Percentiles rank a stretch among this genome's conserved stretches.
Conservation (phyloP, 495 filamentous ascomycete species). For the Hyaloscypha hepaticicola region DNA sequence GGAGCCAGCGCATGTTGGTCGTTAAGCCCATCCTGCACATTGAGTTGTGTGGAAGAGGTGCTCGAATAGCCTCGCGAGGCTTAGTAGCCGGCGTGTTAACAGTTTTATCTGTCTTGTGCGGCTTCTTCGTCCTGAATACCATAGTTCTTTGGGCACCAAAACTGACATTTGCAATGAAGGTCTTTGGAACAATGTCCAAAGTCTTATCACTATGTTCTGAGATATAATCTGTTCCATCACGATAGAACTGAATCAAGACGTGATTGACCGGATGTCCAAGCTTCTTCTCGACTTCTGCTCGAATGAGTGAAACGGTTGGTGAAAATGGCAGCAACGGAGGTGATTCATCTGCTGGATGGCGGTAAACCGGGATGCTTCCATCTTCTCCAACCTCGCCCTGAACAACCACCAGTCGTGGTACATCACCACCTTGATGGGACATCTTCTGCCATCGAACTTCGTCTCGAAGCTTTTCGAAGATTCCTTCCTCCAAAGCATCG, state of each 20-base stretch:
- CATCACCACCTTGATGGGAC: constrained; percentile 88
- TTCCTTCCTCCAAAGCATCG: constrained; percentile 45
- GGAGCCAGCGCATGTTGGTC: constrained; percentile 86
- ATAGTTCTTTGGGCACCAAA: constrained; percentile 90
- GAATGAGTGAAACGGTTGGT: constrained; percentile 64
- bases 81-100: constrained; percentile 20
- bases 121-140: constrained; percentile 82
- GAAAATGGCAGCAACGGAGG: constrained; percentile 77
- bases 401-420: constrained; percentile 90
- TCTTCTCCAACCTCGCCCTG: constrained; percentile 72
- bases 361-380: constrained; percentile 85
- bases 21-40: constrained; percentile 77
- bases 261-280: constrained; percentile 88
- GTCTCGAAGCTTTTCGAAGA: constrained; percentile 67
- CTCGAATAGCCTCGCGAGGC: constrained; percentile 57
- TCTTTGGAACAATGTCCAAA: constrained; percentile 79
- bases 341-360: constrained; percentile 90
- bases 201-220: constrained; percentile 98
- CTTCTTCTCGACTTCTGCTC: constrained; percentile 60
- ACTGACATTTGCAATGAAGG: constrained; percentile 87
- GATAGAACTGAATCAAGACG: constrained; percentile 90
- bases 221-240: constrained; percentile 87
- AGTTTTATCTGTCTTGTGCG: constrained; percentile 15
- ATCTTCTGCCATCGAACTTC: constrained; percentile 91
- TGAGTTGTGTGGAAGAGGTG: constrained; percentile 82